phyloP scores from a whole-genome alignment of 2,329 filamentous ascomycete species.

The Pseudogymnoascus sp. region DNA sequence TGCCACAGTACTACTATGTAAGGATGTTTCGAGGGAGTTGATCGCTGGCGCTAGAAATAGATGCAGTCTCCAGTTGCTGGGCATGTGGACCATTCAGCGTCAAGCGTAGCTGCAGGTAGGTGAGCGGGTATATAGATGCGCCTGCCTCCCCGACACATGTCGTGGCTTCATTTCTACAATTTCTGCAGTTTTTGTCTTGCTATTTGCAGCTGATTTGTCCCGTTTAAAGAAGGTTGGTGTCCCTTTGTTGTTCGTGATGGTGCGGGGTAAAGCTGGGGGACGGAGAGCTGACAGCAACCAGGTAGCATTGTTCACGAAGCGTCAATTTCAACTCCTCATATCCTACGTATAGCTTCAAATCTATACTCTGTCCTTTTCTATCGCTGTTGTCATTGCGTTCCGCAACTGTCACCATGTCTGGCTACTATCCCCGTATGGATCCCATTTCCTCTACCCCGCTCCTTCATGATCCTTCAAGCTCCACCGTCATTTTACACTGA shows the following conservation, averaged over 20 bases:
- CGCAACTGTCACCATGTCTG: constrained; percentile 23
- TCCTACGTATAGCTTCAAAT: neutral
- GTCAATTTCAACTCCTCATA: neutral
- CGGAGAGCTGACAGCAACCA: constrained; percentile 1
- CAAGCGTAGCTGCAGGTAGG: neutral
- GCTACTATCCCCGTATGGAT: constrained; percentile 29
- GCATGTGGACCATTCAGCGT: neutral
- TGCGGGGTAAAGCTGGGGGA: neutral
- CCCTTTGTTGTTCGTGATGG: neutral
- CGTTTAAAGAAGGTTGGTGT: neutral
- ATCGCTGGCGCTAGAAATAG: constrained; percentile 7
- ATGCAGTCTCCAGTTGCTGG: neutral
- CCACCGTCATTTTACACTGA: neutral
- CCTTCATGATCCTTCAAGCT: constrained; percentile 4
- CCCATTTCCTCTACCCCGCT: constrained; percentile 9
- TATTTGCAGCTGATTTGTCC: neutral
- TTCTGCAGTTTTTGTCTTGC: neutral
- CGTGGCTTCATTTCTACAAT: neutral
- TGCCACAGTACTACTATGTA: neutral
- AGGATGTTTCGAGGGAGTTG: constrained; percentile 4
- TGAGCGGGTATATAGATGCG: constrained; percentile 2
- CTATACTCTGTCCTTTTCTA: neutral
- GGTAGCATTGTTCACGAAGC: neutral
- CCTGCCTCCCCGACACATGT: constrained; percentile 2
- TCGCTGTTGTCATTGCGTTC: constrained; percentile 18